Conservation (phyloP, 78 protist genomes). For the Dictyostelium brefeldianum region DNA sequence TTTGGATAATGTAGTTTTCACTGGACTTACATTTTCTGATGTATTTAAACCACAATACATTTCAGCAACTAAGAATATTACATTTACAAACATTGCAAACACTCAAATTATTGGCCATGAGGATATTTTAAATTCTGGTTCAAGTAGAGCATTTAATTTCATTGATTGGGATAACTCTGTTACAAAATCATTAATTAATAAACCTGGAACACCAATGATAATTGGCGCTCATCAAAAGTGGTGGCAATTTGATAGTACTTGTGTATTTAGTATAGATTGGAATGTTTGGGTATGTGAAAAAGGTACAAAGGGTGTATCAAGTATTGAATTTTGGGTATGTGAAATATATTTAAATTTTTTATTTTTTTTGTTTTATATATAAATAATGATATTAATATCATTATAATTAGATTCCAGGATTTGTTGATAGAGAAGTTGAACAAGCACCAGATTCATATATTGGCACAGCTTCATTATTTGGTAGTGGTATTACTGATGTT, state of each 20-base stretch:
- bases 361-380: no score
- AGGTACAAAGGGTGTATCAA: background rate
- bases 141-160: conserved; percentile 54
- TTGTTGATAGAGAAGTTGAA: background rate
- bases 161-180: conserved; percentile 62
- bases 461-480: conserved; percentile 38
- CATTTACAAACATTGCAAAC: conserved; percentile 5
- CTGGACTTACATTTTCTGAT: conserved; percentile 79
- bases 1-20: conserved; percentile 40
- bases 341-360: no score
- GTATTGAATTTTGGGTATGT: conserved; percentile 2
- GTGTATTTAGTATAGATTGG: conserved; percentile 27
- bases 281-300: conserved; percentile 26
- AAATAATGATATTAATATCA: no score
- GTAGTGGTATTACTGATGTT: conserved; percentile 29
- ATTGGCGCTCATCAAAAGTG: conserved; percentile 46
- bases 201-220: conserved; percentile 3
- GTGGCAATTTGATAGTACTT: conserved; percentile 72
- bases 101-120: conserved; percentile 39
- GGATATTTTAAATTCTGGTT: conserved; percentile 9
- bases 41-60: conserved; percentile 78
- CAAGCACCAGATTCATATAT: background rate
- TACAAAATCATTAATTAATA: background rate
- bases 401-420: background rate
- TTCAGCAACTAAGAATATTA: conserved; percentile 10